Percentiles rank a stretch among this genome's conserved stretches.
phyloP scores from a whole-genome alignment of 1,284 basidiomycete genomes.

The Ustilago sp. region DNA sequence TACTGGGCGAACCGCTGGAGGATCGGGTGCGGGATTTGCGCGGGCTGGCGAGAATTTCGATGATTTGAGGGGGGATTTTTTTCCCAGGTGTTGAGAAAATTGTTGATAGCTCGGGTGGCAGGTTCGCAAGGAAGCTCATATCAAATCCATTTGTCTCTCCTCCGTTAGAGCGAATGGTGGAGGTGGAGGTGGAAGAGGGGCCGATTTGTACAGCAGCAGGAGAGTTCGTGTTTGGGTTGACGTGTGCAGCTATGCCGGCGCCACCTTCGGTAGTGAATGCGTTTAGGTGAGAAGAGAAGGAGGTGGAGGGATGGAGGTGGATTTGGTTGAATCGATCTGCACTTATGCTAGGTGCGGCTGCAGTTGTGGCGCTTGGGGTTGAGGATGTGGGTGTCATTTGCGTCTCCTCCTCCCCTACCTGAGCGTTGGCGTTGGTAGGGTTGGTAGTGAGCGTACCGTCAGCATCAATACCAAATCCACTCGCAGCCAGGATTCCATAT shows the following conservation, averaged over 20 bases:
- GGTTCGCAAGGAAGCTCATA: constrained; percentile 18
- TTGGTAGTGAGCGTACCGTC: constrained; percentile 24
- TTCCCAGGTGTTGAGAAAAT: constrained; percentile 40
- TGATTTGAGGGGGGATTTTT: constrained; percentile 28
- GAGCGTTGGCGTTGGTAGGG: not conserved
- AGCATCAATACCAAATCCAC: constrained; percentile 55
- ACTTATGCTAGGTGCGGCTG: constrained; percentile 19
- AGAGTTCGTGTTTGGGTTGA: constrained; percentile 10
- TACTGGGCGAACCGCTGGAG: not conserved
- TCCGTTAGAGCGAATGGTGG: not conserved
- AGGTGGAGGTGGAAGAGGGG: not conserved
- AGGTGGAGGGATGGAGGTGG: constrained; percentile 53
- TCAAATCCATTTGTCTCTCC: constrained; percentile 1
- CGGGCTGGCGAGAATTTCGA: constrained; percentile 37
- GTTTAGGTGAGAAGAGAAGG: constrained; percentile 53
- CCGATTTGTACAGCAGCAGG: constrained; percentile 25
- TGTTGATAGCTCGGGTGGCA: constrained; percentile 31
- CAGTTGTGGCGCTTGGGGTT: constrained; percentile 1
- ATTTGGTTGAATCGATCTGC: constrained; percentile 58
- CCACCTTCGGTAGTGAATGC: constrained; percentile 56
- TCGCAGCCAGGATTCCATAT: constrained; percentile 63
- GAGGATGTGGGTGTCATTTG: constrained; percentile 22
- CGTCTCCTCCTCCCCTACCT: not conserved
- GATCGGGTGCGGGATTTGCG: constrained; percentile 11
- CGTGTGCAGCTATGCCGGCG: constrained; percentile 60